Base-by-base conservation (phyloP, 2,329 filamentous ascomycete species). In the Hypomyces perniciosus region DNA sequence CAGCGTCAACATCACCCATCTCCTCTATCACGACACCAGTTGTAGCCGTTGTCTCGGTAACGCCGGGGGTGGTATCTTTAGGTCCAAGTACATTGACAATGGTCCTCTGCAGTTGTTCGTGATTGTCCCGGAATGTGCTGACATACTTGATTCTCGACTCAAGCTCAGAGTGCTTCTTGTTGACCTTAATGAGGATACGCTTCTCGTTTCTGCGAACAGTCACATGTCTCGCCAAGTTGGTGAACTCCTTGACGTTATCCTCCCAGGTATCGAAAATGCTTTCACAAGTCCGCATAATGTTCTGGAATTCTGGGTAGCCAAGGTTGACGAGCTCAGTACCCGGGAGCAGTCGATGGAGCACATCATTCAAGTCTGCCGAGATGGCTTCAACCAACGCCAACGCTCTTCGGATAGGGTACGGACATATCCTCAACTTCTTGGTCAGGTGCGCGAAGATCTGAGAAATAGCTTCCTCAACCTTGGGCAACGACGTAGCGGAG, bases 161-260 rank as follows among this genome's bases (percentile, higher is more conserved):
- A 28, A 93, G 88, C 66, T 92, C 88, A 37, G 83, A 85, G 66
- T 99, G 93, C 61, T 88, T 86, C 54, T 90, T 87, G 57, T 78
- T 81, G 66, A 99, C 91, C 73, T 97, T 97, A 75, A 99, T 97
- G 4, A 92, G 91, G 57, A 99, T 96, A 68, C 99, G 99, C 67
- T 95, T 96, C 68, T 97, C 95, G 63, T 96, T 95, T 59, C 93
- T 83, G 60, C 91, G 86, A 57, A 92, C 83, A 3, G 90, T 96
- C 6, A 95, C 90, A 63, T 99, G 95, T 71, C 93, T 88, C 33
- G 93, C 92, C 56, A 97, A 89, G 59, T 96, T 96, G 12, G 92
- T 97, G 65, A 99, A 99, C 61, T 97, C 93, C 68, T 97, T 97
- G 65, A 95, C 80, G 61, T 92, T 90, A 49, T 95, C 90, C 60